Base-by-base conservation (phyloP, 306 rosid genomes). In the Coriaria nepalensis region DNA sequence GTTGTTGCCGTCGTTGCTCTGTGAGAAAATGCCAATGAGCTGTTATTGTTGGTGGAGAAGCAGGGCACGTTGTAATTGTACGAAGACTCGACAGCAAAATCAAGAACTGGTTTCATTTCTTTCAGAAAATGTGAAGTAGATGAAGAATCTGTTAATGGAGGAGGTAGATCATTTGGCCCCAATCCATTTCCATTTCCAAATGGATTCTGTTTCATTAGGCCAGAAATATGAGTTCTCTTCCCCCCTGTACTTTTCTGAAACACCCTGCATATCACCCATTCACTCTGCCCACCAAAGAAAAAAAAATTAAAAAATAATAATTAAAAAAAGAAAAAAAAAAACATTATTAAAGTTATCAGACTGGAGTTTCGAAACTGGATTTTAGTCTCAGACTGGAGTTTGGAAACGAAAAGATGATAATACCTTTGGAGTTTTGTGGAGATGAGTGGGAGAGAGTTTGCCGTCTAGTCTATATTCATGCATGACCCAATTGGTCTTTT, bases 391-490 rank as follows among this genome's bases (percentile, higher is more conserved):
- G 3, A 20, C 29, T 20, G 29, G 29, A 20, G 29, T 15, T 8
- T 9, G 5, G 29, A 13, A 47, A 63, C 7, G 6, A 6, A 41
- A 12, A 47, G 4, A 47, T 13, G 7, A 13, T 5, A 10, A 8
- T 53, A 70, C 98, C 98, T 73, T 85, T 5, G 98, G 94, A 48
- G 87, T 64, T 92, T 85, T 85, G 4, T 94, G 95, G 66, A 92
- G 96, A 62, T 85, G 71, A 13, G 73, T 69, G 50, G 77, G 65
- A 4, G 94, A 75, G 56, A 79, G 74, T 67, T 73, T 82, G 4
- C 98, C 98, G 51, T 92, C 98, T 4, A 92, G 62, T 50, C 96
- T 73, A 64, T 82, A 92, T 48, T 92, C 98, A 39, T 92, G 98
- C 88, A 92, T 92, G 32, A 92, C 94, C 98, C 98, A 92, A 53